Base-by-base conservation (phyloP, 495 filamentous ascomycete genomes). In the Neurospora pannonica region DNA sequence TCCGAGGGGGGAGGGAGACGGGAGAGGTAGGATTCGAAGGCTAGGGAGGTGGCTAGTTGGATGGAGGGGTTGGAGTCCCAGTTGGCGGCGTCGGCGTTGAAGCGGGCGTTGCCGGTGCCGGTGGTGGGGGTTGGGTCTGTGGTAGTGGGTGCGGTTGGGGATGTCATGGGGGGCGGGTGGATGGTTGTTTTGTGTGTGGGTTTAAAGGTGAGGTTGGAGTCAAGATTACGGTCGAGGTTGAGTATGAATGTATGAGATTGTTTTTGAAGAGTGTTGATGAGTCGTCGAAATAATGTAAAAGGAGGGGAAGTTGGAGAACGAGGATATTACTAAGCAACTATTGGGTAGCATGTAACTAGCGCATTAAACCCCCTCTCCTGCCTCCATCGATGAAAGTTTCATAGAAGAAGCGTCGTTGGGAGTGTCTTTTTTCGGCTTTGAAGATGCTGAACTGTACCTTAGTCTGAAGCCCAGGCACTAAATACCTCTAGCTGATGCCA, bases 21-120 rank as follows among this genome's bases (percentile, higher is more conserved):
- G 21, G 76, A 37, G 60, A 84, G 77, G 71, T 82, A 79, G 31
- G 82, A 75, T 34, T 78, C 73, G 43, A 79, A 73, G 4, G 84
- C 83, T 19, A 76, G 74, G 21, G 73, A 38, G 38, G 79, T 81
- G 21, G 84, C 82, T 31, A 72, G 75, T 38, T 77, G 77, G 28
- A 85, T 80, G 38, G 73, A 71, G 10, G 83, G 84, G 70, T 84
- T 82, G 40, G 77, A 72, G 77, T 85, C 83, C 84, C 83, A 85
- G 9, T 75, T 74, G 13, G 76, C 71, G 34, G 84, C 84, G 71
- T 85, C 83, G 36, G 78, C 70, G 75, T 83, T 85, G 80, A 85
- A 85, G 34, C 84, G 82, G 39, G 74, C 72, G 71, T 77, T 79
- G 31, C 42, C 43, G 4, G 3, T 34, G 38, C 42, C 43, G 11